phyloP scores from a whole-genome alignment of 129 eudicot species.

The Saposhnikovia divaricata region DNA sequence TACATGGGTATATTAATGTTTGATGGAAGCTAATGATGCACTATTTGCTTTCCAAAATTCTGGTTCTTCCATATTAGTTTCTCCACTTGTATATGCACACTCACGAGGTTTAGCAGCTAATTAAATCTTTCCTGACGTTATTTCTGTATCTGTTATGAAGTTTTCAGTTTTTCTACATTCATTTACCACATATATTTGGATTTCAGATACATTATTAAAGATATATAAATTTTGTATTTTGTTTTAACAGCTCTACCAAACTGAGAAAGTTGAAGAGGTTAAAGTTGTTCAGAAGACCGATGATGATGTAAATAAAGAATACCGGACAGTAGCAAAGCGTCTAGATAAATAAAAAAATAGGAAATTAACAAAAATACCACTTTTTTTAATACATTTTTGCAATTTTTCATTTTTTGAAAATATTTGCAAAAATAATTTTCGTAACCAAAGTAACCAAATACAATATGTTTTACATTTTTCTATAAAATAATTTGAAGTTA shows the following conservation, averaged over 20 bases:
- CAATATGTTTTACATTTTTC: too few relatives aligned
- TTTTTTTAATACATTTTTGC: too few relatives aligned
- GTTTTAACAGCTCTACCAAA: slow-evolving; percentile 54
- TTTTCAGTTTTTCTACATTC: neutral
- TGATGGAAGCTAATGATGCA: neutral
- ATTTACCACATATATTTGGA: neutral
- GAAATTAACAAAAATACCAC: too few relatives aligned
- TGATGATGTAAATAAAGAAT: slow-evolving; percentile 64
- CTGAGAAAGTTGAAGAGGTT: slow-evolving; percentile 75
- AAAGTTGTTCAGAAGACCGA: slow-evolving; percentile 60
- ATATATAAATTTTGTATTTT: neutral
- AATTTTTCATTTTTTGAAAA: too few relatives aligned
- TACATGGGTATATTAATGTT: neutral
- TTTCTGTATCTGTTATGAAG: neutral
- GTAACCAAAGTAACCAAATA: too few relatives aligned
- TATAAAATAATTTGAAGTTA: too few relatives aligned
- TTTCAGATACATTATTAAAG: neutral
- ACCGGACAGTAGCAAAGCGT: slow-evolving; percentile 65
- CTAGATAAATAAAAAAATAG: too few relatives aligned
- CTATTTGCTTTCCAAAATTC: neutral
- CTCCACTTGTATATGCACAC: neutral
- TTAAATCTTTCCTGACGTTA: neutral
- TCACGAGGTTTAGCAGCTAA: neutral
- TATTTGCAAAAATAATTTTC: too few relatives aligned
- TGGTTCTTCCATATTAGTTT: neutral